Percentiles rank a stretch among this genome's conserved stretches.
These are phyloP conservation scores for Sanghuangporus baumii DNA, from an alignment of 1,284 basidiomycete species.

Conservation along the genomic window DNA sequence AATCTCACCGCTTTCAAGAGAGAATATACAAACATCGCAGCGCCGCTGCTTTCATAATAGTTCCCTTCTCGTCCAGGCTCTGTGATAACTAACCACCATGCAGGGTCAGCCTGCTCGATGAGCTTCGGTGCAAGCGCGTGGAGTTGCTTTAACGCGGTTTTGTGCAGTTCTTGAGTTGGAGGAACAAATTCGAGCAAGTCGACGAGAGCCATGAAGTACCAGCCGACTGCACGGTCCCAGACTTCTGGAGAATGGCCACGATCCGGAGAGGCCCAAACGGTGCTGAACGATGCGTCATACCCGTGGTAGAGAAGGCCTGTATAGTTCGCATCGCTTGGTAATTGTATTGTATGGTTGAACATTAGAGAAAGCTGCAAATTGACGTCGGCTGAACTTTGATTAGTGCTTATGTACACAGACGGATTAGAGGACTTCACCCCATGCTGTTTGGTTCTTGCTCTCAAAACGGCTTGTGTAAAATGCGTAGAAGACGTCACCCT, in stretches of 20 bases:
- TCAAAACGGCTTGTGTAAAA: constrained; percentile 15
- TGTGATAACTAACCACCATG: constrained; percentile 46
- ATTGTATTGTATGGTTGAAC: constrained; percentile 38
- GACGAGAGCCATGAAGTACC: constrained; percentile 46
- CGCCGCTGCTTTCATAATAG: constrained; percentile 45
- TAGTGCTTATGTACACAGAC: constrained; percentile 21
- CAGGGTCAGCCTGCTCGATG: constrained; percentile 36
- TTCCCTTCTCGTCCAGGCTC: constrained; percentile 40
- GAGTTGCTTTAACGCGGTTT: constrained; percentile 30
- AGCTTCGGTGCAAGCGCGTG: constrained; percentile 33
- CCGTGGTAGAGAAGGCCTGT: constrained; percentile 44
- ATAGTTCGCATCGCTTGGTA: constrained; percentile 15
- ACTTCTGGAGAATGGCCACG: constrained; percentile 45
- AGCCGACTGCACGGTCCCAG: constrained; percentile 45
- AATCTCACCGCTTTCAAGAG: constrained; percentile 39
- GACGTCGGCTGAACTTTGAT: constrained; percentile 28
- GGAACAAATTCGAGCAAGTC: constrained; percentile 27
- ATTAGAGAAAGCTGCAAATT: constrained; percentile 38
- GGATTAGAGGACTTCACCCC: neutral
- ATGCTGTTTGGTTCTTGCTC: constrained; percentile 18
- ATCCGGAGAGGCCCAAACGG: constrained; percentile 39
- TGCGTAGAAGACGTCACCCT: constrained; percentile 16
- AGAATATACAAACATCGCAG: constrained; percentile 43
- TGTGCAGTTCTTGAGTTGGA: constrained; percentile 26
- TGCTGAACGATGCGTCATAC: constrained; percentile 39